Percentiles rank a stretch among this genome's conserved stretches.
Conservation (phyloP, 2,329 filamentous ascomycete genomes). For the Xylariaceae sp. region DNA sequence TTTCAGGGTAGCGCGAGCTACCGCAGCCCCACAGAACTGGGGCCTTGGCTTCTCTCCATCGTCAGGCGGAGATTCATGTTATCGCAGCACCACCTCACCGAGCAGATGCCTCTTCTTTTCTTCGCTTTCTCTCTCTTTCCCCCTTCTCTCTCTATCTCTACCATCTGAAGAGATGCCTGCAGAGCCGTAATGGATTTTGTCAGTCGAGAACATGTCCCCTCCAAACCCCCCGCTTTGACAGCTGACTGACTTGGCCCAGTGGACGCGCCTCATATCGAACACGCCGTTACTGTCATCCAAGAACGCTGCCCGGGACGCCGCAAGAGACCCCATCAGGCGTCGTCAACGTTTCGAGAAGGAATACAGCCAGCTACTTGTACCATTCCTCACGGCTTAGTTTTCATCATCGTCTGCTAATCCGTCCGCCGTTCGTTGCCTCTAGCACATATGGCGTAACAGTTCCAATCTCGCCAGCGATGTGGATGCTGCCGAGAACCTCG, state of each 20-base stretch:
- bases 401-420: constrained; percentile 5
- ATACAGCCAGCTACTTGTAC: constrained; percentile 58
- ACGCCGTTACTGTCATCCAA: constrained; percentile 53
- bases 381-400: constrained; percentile 16
- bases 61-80: constrained; percentile 1
- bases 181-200: constrained; percentile 55
- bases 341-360: constrained; percentile 64
- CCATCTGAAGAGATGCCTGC: constrained; percentile 42
- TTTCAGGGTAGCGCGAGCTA: neutral
- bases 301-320: constrained; percentile 54
- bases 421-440: neutral
- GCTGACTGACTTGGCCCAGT: constrained; percentile 41
- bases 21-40: neutral
- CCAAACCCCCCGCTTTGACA: neutral
- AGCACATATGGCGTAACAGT: constrained; percentile 59
- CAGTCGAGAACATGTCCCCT: constrained; percentile 29
- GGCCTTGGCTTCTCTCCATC: constrained; percentile 12
- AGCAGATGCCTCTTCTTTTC: constrained; percentile 4
- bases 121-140: neutral
- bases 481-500: constrained; percentile 59
- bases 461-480: constrained; percentile 57
- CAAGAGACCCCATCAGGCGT: constrained; percentile 59
- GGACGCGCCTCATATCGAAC: constrained; percentile 63
- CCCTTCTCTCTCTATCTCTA: constrained; percentile 1
- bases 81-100: neutral